Evolutionary conservation across 345 rosid genomes (phyloP), one percentile per base, ranked within the genome.

Genomic region (Corchorus olitorius): DNA sequence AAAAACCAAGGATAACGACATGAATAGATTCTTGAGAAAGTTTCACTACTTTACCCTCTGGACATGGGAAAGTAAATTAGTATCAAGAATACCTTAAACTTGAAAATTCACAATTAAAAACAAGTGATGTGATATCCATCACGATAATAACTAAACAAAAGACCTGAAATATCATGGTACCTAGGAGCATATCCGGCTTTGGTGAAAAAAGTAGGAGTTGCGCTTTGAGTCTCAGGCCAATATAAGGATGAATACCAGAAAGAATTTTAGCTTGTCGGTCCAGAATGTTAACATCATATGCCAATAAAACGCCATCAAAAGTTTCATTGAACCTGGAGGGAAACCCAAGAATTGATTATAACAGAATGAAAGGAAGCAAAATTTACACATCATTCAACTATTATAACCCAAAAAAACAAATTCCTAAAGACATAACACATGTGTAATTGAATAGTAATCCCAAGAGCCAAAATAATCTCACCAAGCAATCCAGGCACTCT

Each of bases 1-100:
- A 87, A 76, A 96, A 92, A 46, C 95, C 97, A 53, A 96, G 97
- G 88, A 96, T 86, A 73, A 92, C 81, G 16, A 75, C 78, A 80
- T 92, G 95, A 74, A 96, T 89, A 20, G 94, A 89, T 78, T 90
- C 97, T 76, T 76, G 87, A 6, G 87, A 79, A 79, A 93, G 66
- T 78, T 90, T 92, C 75, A 91, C 88, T 14, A 94, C 91, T 62
- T 87, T 87, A 75, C 97, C 97, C 71, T 93, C 98, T 93, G 90
- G 66, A 83, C 73, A 14, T 22, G 5, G 41, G 56, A 67, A 45
- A 56, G 9, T 41, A 76, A 66, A 76, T 12, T 58, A 73, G 22
- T 11, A 19, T 58, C 59, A 67, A 60, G 19, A 73, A 59, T 27
- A 59, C 27, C 65, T 9, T 58, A 59, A 16, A 15, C 33, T 7